These are phyloP conservation scores for Erythrobasidium hasegawianum DNA, from an alignment of 1,284 basidiomycete species.

Conservation along the genomic window DNA sequence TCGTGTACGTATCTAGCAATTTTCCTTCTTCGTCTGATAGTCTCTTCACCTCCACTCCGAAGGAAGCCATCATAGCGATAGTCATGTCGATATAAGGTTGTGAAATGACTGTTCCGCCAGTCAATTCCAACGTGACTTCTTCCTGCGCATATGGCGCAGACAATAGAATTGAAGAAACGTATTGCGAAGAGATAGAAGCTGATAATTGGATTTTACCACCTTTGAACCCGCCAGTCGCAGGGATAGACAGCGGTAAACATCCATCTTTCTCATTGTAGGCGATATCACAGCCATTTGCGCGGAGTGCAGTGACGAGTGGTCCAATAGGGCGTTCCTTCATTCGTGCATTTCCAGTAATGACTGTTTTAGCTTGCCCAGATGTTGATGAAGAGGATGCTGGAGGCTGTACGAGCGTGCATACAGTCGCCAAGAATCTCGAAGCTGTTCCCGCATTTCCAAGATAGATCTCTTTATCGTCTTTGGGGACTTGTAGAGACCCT, in stretches of 20 bases:
- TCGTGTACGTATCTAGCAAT: conserved; percentile 74
- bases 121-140: conserved; percentile 80
- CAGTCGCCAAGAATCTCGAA: conserved; percentile 93
- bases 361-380: conserved; percentile 53
- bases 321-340: conserved; percentile 98
- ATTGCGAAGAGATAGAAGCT: conserved; percentile 94
- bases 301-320: conserved; percentile 87
- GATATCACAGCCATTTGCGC: conserved; percentile 74
- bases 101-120: conserved; percentile 89
- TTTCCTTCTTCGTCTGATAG: conserved; percentile 63
- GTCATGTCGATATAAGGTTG: conserved; percentile 99
- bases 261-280: conserved; percentile 74
- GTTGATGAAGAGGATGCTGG: conserved; percentile 50
- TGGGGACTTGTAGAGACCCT: conserved; percentile 71
- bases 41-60: conserved; percentile 76
- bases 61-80: conserved; percentile 94
- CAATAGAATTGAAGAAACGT: conserved; percentile 92
- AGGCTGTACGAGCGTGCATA: conserved; percentile 73
- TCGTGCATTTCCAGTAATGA: conserved; percentile 93
- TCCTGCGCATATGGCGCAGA: conserved; percentile 89
- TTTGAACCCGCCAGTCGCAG: conserved; percentile 68
- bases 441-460: conserved; percentile 97
- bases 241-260: conserved; percentile 83
- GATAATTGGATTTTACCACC: conserved; percentile 86
- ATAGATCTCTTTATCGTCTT: conserved; percentile 80